phyloP scores from a whole-genome alignment of 2,329 filamentous ascomycete genomes.

The Penicillium digitatum region DNA sequence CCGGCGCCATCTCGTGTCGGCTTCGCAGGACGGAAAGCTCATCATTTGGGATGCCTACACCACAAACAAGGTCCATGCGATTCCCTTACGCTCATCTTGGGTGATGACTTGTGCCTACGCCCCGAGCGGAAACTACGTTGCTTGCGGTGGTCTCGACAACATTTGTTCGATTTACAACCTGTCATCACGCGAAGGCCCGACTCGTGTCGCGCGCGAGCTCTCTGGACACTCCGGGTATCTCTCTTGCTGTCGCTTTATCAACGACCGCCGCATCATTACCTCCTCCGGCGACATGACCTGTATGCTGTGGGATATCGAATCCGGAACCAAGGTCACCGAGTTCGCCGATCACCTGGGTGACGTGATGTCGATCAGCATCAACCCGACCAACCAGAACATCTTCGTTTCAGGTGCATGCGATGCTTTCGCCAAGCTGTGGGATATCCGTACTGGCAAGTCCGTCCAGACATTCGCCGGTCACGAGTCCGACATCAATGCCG shows the following conservation, averaged over 20 bases:
- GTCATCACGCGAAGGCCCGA: conserved; percentile 94
- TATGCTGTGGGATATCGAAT: conserved; percentile 99
- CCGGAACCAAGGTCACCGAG: conserved; percentile 92
- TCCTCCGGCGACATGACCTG: conserved; percentile 99
- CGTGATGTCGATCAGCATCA: conserved; percentile 99
- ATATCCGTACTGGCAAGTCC: conserved; percentile 95
- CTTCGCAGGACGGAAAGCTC: conserved; percentile 97
- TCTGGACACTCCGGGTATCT: conserved; percentile 97
- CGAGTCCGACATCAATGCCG: conserved; percentile 98
- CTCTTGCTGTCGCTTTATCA: conserved; percentile 98
- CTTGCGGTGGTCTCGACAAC: conserved; percentile 97
- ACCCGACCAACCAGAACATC: conserved; percentile 97
- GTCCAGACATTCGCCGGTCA: conserved; percentile 98
- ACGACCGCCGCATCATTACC: conserved; percentile 94
- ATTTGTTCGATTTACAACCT: conserved; percentile 99
- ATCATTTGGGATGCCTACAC: conserved; percentile 99
- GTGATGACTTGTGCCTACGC: conserved; percentile 99
- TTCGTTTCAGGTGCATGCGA: conserved; percentile 99
- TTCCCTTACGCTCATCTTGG: conserved; percentile 95
- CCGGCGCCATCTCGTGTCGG: conserved; percentile 91
- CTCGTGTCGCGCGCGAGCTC: conserved; percentile 88
- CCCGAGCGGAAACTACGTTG: conserved; percentile 95
- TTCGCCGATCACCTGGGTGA: conserved; percentile 98
- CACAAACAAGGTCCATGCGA: conserved; percentile 98
- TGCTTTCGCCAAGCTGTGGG: conserved; percentile 97